Conservation (phyloP, 306 rosid species). For the Leucaena leucocephala region DNA sequence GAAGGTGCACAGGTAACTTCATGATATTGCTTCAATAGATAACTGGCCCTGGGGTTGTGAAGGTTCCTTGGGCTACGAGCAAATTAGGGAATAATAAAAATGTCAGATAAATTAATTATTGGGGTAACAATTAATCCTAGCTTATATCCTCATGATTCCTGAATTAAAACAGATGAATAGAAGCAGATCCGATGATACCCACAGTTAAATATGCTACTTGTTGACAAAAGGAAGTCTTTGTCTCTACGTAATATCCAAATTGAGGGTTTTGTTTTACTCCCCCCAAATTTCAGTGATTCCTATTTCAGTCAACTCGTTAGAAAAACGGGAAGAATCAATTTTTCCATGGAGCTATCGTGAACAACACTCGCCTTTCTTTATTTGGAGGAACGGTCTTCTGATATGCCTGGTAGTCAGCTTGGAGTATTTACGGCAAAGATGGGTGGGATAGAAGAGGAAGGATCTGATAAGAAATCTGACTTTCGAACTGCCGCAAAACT, state of each 20-base stretch:
- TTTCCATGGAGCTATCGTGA: not conserved
- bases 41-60: not conserved
- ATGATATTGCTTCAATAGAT: not conserved
- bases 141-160: not conserved
- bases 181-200: constrained; percentile 4
- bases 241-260: not conserved
- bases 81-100: not conserved
- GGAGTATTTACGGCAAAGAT: not conserved
- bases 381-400: not conserved
- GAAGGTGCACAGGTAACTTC: constrained; percentile 6
- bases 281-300: not conserved
- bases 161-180: not conserved
- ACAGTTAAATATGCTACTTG: not conserved
- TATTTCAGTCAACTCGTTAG: not conserved
- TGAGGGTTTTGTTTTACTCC: not conserved
- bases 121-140: not conserved
- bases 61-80: not conserved
- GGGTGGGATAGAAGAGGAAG: not conserved
- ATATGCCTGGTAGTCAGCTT: not conserved
- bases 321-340: not conserved
- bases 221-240: not conserved
- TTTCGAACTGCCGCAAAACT: constrained; percentile 24
- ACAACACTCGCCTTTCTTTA: not conserved
- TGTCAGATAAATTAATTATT: not conserved
- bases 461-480: constrained; percentile 27